Evolutionary conservation across 805 yeast species (phyloP).

Genomic region (Tetrapisispora pingtungensis): DNA sequence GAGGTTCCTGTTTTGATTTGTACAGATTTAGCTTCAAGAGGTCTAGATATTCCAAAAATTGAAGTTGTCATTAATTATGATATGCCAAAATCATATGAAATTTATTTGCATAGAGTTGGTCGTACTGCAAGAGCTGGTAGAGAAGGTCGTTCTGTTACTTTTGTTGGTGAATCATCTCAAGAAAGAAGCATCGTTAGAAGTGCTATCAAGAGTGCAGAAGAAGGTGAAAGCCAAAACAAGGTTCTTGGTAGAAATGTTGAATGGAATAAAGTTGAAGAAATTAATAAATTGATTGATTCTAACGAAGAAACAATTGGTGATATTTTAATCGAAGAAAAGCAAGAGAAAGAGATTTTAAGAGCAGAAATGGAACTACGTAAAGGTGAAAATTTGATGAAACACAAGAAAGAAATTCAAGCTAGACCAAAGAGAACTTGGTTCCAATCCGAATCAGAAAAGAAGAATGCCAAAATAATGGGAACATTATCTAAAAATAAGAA

Average conservation of each 20-base stretch:
- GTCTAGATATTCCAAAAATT: conserved; percentile 96
- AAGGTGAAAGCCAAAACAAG: conserved; percentile 33
- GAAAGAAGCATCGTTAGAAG: conserved; percentile 88
- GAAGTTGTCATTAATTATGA: conserved; percentile 91
- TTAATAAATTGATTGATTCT: conserved; percentile 49
- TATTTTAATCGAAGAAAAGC: conserved; percentile 76
- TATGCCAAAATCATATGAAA: conserved; percentile 87
- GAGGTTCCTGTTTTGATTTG: conserved; percentile 82
- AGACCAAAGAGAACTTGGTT: conserved; percentile 98
- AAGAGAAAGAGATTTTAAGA: conserved; percentile 70
- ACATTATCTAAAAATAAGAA: conserved; percentile 42
- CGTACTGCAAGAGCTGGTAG: conserved; percentile 99
- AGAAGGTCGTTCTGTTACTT: conserved; percentile 84
- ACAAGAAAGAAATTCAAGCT: conserved; percentile 70
- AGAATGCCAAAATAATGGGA: conserved; percentile 29
- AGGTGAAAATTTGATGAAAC: conserved; percentile 75
- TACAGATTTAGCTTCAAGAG: conserved; percentile 98
- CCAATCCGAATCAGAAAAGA: conserved; percentile 43
- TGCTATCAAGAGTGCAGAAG: conserved; percentile 62
- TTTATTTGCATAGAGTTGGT: conserved; percentile 94
- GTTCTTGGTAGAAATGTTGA: conserved; percentile 88
- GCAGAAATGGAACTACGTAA: conserved; percentile 88
- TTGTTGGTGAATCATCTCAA: conserved; percentile 84
- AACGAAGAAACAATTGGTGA: conserved; percentile 59
- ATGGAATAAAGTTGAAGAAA: conserved; percentile 72